A percentile compares a stretch with the other conserved stretches of the same genome.
These are phyloP conservation scores for Heimioporus sp. DNA, from an alignment of 768 basidiomycete species.

Conservation along the genomic window DNA sequence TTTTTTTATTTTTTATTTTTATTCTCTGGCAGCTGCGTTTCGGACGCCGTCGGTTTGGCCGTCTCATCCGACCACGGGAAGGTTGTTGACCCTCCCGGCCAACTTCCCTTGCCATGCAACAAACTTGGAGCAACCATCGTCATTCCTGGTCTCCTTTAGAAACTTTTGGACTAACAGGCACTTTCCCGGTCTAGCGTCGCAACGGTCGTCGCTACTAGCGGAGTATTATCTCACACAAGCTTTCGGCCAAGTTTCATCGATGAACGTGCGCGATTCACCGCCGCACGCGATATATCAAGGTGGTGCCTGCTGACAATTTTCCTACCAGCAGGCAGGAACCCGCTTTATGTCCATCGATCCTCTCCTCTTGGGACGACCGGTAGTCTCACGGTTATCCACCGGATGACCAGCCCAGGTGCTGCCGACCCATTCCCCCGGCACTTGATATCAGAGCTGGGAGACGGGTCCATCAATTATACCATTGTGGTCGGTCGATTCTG, in stretches of 20 bases:
- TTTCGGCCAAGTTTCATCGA: neutral
- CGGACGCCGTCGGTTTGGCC: neutral
- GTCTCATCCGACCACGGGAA: neutral
- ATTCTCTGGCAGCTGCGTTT: slow-evolving; percentile 3
- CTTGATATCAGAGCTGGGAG: neutral
- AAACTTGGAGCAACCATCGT: neutral
- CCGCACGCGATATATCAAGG: neutral
- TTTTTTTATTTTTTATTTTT: neutral
- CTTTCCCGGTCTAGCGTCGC: neutral
- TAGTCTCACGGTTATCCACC: neutral
- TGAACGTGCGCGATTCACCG: slow-evolving; percentile 3
- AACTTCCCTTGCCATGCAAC: neutral
- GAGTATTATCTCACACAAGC: neutral
- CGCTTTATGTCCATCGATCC: neutral
- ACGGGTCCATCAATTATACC: neutral
- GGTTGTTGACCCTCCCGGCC: neutral
- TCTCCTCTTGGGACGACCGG: slow-evolving; percentile 4
- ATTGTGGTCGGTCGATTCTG: neutral
- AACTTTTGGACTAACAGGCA: neutral
- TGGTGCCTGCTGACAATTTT: slow-evolving; percentile 1
- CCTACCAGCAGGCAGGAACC: slow-evolving; percentile 1
- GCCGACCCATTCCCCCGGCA: neutral
- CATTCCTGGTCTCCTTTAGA: neutral
- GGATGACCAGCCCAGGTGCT: neutral
- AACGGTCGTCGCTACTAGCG: neutral